Evolutionary conservation across 2,329 filamentous ascomycete genomes (phyloP), one percentile per base, ranked within the genome.

Genomic region (Cercospora berteroae): DNA sequence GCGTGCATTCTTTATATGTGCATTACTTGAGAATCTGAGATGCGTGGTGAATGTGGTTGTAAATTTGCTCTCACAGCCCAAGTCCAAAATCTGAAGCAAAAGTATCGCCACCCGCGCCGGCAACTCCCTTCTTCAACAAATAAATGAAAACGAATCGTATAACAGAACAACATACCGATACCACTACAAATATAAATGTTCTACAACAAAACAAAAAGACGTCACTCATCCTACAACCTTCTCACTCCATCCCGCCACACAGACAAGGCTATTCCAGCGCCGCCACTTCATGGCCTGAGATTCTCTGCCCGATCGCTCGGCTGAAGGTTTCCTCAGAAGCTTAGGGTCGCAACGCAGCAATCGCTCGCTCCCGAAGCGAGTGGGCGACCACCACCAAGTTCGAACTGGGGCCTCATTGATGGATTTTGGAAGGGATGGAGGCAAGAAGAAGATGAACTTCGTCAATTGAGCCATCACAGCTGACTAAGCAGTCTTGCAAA

Each of bases 241-340:
- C 74, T 72, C 27, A 72, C 70, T 58, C 68, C 73, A 74, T 74
- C 73, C 77, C 78, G 69, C 74, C 74, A 76, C 71, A 69, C 55
- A 58, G 70, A 66, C 66, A 81, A 80, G 83, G 83, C 61, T 85
- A 78, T 77, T 85, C 84, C 82, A 81, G 79, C 79, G 77, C 80
- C 83, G 83, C 84, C 83, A 84, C 79, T 80, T 79, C 80, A 80
- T 83, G 83, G 82, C 81, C 83, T 80, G 82, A 78, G 77, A 78
- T 76, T 81, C 83, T 85, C 83, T 86, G 84, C 83, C 83, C 82
- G 84, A 85, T 86, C 83, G 78, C 84, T 85, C 84, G 83, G 82
- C 84, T 86, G 82, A 84, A 85, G 83, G 69, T 71, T 86, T 76
- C 77, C 81, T 80, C 82, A 84, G 74, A 80, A 58, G 59, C 84